Percentiles rank a stretch among this genome's conserved stretches.
Conservation (phyloP, 2,329 filamentous ascomycete species). For the Penicillium hordei region DNA sequence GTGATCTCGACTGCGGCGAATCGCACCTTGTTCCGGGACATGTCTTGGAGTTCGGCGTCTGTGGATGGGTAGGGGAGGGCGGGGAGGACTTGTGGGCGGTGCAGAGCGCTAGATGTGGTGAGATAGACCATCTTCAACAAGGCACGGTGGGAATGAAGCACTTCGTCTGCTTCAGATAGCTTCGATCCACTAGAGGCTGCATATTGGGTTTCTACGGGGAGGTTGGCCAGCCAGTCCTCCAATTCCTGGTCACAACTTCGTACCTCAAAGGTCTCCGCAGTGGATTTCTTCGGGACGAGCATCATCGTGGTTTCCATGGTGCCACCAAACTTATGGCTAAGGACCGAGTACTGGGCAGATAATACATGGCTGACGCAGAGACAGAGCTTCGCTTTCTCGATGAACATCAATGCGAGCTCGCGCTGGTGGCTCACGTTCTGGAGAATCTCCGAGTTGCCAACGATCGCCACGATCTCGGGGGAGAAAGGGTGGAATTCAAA, state of each 20-base stretch:
- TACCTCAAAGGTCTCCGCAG: conserved; percentile 78
- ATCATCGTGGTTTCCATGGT: conserved; percentile 81
- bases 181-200: conserved; percentile 60
- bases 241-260: conserved; percentile 76
- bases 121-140: conserved; percentile 91
- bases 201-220: conserved; percentile 74
- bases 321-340: conserved; percentile 72
- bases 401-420: conserved; percentile 82
- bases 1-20: conserved; percentile 84
- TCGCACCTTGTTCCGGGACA: conserved; percentile 78
- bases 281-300: conserved; percentile 83
- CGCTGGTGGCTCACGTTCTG: conserved; percentile 71
- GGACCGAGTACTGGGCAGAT: conserved; percentile 85
- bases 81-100: conserved; percentile 86
- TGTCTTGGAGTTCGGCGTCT: conserved; percentile 72
- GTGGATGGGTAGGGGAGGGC: conserved; percentile 59
- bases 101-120: conserved; percentile 85
- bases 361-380: conserved; percentile 87
- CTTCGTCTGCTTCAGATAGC: conserved; percentile 46
- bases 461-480: conserved; percentile 66
- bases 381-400: conserved; percentile 86
- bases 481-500: conserved; percentile 74
- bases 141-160: conserved; percentile 71
- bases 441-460: conserved; percentile 67
- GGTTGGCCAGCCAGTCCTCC: conserved; percentile 70